Conservation (phyloP, 2,329 filamentous ascomycete genomes). For the Aspergillus niger region DNA sequence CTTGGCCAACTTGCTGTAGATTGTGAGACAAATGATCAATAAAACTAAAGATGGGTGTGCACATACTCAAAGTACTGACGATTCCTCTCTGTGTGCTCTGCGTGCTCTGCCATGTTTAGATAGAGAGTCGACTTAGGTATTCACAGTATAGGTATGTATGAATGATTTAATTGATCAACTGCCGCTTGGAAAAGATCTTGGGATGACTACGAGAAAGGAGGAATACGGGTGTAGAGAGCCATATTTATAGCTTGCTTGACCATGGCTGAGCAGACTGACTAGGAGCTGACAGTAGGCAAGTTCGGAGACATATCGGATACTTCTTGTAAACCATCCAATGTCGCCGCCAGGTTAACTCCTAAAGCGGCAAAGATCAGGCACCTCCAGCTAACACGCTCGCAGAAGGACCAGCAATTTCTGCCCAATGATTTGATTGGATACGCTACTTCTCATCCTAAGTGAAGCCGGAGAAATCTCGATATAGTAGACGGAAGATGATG, state of each 20-base stretch:
- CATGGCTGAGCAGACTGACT: background rate
- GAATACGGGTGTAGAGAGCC: background rate
- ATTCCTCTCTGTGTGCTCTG: conserved; percentile 41
- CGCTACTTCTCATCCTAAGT: too few species aligned
- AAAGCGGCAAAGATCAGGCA: background rate
- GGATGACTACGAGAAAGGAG: background rate
- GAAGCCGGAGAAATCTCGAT: background rate
- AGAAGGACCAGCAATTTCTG: background rate
- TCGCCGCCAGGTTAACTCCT: background rate
- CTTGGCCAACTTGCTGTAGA: conserved; percentile 53
- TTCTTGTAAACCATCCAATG: conserved; percentile 16
- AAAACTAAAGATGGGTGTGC: background rate
- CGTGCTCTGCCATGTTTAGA: conserved; percentile 34
- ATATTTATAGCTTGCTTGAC: conserved; percentile 11
- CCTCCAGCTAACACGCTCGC: background rate
- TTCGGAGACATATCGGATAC: conserved; percentile 39
- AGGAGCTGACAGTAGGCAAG: background rate
- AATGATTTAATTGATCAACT: background rate
- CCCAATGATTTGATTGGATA: background rate
- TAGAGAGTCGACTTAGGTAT: background rate
- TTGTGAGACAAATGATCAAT: conserved; percentile 1
- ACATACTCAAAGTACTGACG: conserved; percentile 46
- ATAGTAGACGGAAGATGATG: conserved; percentile 1
- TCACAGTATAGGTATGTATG: background rate
- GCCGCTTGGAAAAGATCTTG: background rate